Evolutionary conservation across 78 protist genomes (phyloP).

Genomic region (Emiliania huxleyi): DNA sequence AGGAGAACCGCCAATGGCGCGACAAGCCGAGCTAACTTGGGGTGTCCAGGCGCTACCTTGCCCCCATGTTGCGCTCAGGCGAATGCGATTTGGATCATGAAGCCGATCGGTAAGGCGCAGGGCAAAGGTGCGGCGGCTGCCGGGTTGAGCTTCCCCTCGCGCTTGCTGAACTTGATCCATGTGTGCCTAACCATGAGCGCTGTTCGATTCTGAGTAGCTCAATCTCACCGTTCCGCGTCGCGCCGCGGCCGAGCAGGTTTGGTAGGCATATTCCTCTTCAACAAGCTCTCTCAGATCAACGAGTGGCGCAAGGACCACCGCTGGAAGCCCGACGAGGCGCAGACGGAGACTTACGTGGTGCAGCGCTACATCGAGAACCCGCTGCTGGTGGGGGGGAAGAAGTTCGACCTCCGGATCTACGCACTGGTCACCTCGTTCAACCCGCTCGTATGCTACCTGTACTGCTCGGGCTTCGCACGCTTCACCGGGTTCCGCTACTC

Average conservation of each 20-base stretch:
- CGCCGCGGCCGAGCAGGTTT: too few species aligned
- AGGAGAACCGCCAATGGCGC: too few species aligned
- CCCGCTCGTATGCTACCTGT: constrained; percentile 48
- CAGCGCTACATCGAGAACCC: constrained; percentile 67
- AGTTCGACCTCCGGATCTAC: constrained; percentile 72
- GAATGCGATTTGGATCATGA: constrained; percentile 75
- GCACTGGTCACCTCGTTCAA: constrained; percentile 15
- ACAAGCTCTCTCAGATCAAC: constrained; percentile 68
- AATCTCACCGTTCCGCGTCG: too few species aligned
- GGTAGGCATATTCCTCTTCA: constrained; percentile 85
- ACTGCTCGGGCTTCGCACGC: constrained; percentile 85
- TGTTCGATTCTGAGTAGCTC: too few species aligned
- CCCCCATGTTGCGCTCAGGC: too few species aligned
- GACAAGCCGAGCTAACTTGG: neutral
- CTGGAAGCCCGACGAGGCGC: neutral
- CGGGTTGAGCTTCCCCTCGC: too few species aligned
- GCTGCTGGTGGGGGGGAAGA: constrained; percentile 63
- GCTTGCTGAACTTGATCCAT: too few species aligned
- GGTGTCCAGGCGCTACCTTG: too few species aligned
- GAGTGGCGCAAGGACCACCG: constrained; percentile 63
- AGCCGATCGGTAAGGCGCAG: constrained; percentile 68
- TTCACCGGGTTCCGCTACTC: constrained; percentile 49
- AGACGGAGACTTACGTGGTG: constrained; percentile 49
- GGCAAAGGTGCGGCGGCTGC: too few species aligned
- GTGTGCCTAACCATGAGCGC: too few species aligned